These are phyloP conservation scores for Leptographium procerum DNA, from an alignment of 2,329 filamentous ascomycete species.

Conservation along the genomic window DNA sequence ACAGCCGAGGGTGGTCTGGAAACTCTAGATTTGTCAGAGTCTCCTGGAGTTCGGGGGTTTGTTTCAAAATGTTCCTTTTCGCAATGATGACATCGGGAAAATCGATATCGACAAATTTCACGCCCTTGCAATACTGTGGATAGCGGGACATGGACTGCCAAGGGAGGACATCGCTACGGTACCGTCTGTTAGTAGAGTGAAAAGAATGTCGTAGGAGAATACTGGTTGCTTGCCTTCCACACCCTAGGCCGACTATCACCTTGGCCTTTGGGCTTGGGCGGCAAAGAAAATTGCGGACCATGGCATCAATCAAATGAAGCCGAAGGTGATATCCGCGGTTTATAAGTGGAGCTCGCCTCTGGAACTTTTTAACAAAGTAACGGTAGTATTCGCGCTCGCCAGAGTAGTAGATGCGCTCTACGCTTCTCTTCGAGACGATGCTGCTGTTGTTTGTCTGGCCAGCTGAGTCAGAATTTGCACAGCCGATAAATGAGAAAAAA, in stretches of 20 bases:
- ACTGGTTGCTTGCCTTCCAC: constrained; percentile 62
- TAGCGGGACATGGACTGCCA: constrained; percentile 71
- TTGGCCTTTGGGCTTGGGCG: constrained; percentile 44
- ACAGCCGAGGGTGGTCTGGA: constrained; percentile 31
- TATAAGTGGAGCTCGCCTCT: constrained; percentile 74
- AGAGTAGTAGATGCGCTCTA: constrained; percentile 77
- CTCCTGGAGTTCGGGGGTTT: constrained; percentile 47
- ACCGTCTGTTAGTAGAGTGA: background rate
- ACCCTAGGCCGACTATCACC: constrained; percentile 73
- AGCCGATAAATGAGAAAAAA: background rate
- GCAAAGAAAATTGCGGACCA: constrained; percentile 61
- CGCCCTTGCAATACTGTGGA: constrained; percentile 41
- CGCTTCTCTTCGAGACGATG: constrained; percentile 84
- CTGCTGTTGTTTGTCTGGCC: constrained; percentile 75
- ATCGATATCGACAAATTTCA: constrained; percentile 73
- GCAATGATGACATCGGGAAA: constrained; percentile 68
- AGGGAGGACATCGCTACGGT: constrained; percentile 65
- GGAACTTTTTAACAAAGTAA: constrained; percentile 76
- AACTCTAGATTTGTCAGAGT: constrained; percentile 34
- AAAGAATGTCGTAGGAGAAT: background rate
- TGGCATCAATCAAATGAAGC: constrained; percentile 68
- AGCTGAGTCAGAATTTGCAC: background rate
- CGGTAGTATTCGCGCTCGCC: constrained; percentile 73
- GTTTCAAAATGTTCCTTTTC: constrained; percentile 58
- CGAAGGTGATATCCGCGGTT: constrained; percentile 84